Evolutionary conservation across 768 basidiomycete genomes (phyloP).

Genomic region (Naganishia randhawae): DNA sequence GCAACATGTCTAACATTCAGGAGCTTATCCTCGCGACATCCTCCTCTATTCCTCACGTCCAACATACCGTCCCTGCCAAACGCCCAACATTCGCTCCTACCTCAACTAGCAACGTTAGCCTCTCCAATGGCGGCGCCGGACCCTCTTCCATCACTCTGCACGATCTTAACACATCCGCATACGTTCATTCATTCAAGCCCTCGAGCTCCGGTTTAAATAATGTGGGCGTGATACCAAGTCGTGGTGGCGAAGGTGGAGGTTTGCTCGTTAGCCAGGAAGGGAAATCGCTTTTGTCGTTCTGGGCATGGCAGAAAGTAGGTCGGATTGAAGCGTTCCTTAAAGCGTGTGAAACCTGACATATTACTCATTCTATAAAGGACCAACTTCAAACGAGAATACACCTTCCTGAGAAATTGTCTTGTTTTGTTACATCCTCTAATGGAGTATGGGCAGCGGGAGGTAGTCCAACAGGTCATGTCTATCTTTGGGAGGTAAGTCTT

Average conservation of each 20-base stretch:
- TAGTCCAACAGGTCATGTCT: slow-evolving; percentile 79
- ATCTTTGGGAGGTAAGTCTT: slow-evolving; percentile 95
- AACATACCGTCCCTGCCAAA: slow-evolving; percentile 30
- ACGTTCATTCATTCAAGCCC: slow-evolving; percentile 71
- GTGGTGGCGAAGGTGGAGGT: slow-evolving; percentile 65
- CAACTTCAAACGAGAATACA: slow-evolving; percentile 81
- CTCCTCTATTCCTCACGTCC: slow-evolving; percentile 27
- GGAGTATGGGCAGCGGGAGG: slow-evolving; percentile 83
- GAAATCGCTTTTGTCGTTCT: slow-evolving; percentile 82
- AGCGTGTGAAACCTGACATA: not conserved
- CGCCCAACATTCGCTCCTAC: slow-evolving; percentile 24
- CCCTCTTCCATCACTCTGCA: slow-evolving; percentile 69
- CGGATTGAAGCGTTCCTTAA: not conserved
- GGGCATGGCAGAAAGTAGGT: slow-evolving; percentile 85
- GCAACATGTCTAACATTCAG: slow-evolving; percentile 34
- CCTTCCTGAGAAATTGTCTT: slow-evolving; percentile 81
- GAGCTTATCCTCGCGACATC: slow-evolving; percentile 47
- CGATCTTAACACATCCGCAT: slow-evolving; percentile 60
- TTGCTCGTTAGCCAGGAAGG: slow-evolving; percentile 80
- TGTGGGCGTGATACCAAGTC: slow-evolving; percentile 66
- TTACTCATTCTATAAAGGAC: slow-evolving; percentile 58
- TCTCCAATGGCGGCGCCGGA: slow-evolving; percentile 50
- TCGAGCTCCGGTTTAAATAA: slow-evolving; percentile 64
- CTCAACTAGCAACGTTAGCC: slow-evolving; percentile 30
- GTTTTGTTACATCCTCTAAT: slow-evolving; percentile 67